Percentiles rank a stretch among this genome's conserved stretches.
Evolutionary conservation across 2,329 filamentous ascomycete species (phyloP).

Genomic region (Chrysoporthe deuterocubensis): DNA sequence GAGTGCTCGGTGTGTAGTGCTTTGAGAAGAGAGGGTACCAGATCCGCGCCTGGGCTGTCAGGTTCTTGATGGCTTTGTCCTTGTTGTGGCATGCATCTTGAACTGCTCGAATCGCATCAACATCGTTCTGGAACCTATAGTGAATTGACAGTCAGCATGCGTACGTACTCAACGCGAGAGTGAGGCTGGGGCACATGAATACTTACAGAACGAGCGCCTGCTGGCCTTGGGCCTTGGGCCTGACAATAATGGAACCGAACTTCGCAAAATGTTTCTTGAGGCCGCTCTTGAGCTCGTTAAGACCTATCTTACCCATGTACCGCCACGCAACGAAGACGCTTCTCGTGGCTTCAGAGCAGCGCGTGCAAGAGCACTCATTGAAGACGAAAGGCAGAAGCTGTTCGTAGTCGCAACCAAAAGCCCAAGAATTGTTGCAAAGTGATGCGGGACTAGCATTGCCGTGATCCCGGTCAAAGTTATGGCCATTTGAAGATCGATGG

Average conservation of each 20-base stretch:
- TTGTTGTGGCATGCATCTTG: neutral
- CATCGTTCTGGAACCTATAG: constrained; percentile 11
- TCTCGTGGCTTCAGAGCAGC: constrained; percentile 11
- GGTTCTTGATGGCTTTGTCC: constrained; percentile 4
- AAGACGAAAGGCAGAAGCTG: neutral
- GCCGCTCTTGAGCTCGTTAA: no score
- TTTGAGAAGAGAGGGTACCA: constrained; percentile 27
- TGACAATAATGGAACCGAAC: constrained; percentile 3
- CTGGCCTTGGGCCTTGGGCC: neutral
- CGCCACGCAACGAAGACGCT: constrained; percentile 17
- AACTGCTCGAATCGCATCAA: constrained; percentile 17
- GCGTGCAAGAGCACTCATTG: constrained; percentile 17
- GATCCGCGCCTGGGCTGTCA: neutral
- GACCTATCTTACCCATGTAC: no score
- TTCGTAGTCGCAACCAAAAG: neutral
- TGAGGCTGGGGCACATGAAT: neutral
- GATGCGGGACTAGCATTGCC: neutral
- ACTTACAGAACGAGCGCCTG: constrained; percentile 15
- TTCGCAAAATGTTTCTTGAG: constrained; percentile 15
- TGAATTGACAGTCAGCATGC: neutral
- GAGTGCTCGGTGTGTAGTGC: constrained; percentile 5
- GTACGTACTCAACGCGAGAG: no score
- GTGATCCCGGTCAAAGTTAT: neutral
- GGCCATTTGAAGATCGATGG: neutral
- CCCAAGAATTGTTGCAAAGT: constrained; percentile 2